A percentile compares a stretch with the other conserved stretches of the same genome.
Evolutionary conservation across 257 asterid species (phyloP).

Genomic region (Nicotiana knightiana): DNA sequence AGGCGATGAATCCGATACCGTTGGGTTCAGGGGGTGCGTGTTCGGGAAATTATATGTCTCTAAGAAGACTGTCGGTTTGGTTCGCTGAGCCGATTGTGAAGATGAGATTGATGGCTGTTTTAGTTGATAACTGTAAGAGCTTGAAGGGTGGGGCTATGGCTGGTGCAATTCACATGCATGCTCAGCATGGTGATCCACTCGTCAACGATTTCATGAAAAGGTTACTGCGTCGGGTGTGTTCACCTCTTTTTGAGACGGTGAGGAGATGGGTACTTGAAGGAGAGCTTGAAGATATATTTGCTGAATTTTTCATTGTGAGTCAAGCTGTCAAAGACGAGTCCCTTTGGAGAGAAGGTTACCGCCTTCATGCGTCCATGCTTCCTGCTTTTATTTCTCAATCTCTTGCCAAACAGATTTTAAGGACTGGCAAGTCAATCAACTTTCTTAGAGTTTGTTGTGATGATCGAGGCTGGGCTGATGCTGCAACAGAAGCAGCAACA

Average conservation of each 20-base stretch:
- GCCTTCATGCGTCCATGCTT: conserved; percentile 84
- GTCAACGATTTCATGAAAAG: conserved; percentile 89
- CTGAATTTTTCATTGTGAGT: conserved; percentile 85
- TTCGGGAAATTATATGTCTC: conserved; percentile 72
- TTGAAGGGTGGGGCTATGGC: conserved; percentile 99
- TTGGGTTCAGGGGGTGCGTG: conserved; percentile 56
- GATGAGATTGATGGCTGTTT: conserved; percentile 98
- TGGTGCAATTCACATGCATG: conserved; percentile 96
- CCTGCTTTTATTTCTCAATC: conserved; percentile 87
- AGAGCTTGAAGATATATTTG: conserved; percentile 89
- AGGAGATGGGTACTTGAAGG: conserved; percentile 99
- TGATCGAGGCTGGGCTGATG: conserved; percentile 96
- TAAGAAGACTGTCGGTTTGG: conserved; percentile 93
- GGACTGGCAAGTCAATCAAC: conserved; percentile 96
- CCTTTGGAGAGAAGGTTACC: conserved; percentile 97
- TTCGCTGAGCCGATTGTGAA: conserved; percentile 93
- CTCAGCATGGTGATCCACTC: conserved; percentile 96
- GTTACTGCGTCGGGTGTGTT: conserved; percentile 81
- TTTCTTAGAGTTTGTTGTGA: conserved; percentile 97
- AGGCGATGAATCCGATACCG: conserved; percentile 93
- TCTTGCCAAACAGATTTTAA: conserved; percentile 84
- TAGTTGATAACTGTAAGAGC: conserved; percentile 89
- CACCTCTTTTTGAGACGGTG: conserved; percentile 99
- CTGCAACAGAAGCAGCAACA: conserved; percentile 84
- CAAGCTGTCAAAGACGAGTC: conserved; percentile 96